phyloP scores from a whole-genome alignment of 2,329 filamentous ascomycete species.

The Ophiostoma australiae region DNA sequence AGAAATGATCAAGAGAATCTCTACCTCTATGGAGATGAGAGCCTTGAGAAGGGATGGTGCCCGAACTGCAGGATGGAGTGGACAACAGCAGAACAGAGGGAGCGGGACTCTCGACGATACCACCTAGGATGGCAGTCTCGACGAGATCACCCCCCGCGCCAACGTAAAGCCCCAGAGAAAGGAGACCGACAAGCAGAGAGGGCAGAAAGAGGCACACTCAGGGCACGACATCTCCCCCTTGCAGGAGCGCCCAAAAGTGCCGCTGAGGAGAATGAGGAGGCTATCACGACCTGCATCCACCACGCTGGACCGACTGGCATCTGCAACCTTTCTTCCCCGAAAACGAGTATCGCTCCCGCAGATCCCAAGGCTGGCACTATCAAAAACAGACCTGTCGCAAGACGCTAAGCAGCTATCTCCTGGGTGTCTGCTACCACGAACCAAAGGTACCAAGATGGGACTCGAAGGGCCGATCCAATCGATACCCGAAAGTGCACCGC shows the following conservation, averaged over 20 bases:
- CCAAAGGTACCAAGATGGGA: conserved; percentile 13
- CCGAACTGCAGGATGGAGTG: not conserved
- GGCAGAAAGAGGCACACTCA: not conserved
- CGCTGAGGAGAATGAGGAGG: conserved; percentile 26
- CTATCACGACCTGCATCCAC: conserved; percentile 25
- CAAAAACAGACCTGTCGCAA: conserved; percentile 11
- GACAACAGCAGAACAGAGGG: not conserved
- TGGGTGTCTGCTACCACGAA: conserved; percentile 22
- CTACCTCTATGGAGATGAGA: conserved; percentile 18
- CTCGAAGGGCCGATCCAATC: conserved; percentile 18
- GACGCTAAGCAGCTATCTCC: conserved; percentile 17
- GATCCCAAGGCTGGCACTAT: conserved; percentile 17
- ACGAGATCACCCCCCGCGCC: conserved; percentile 25
- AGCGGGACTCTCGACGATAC: conserved; percentile 7
- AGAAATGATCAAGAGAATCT: conserved; percentile 38
- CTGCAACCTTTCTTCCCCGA: conserved; percentile 6
- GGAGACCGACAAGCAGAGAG: not conserved
- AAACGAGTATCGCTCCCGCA: conserved; percentile 18
- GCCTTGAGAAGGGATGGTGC: conserved; percentile 12
- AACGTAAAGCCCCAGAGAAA: not conserved
- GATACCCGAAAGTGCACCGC: conserved; percentile 20
- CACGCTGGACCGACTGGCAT: conserved; percentile 6
- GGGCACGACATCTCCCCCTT: not conserved
- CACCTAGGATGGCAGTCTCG: conserved; percentile 11
- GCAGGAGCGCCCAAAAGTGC: conserved; percentile 2